Percentiles rank a stretch among this genome's conserved stretches.
These are phyloP conservation scores for Russula abietina DNA, from an alignment of 768 basidiomycete species.

Conservation along the genomic window DNA sequence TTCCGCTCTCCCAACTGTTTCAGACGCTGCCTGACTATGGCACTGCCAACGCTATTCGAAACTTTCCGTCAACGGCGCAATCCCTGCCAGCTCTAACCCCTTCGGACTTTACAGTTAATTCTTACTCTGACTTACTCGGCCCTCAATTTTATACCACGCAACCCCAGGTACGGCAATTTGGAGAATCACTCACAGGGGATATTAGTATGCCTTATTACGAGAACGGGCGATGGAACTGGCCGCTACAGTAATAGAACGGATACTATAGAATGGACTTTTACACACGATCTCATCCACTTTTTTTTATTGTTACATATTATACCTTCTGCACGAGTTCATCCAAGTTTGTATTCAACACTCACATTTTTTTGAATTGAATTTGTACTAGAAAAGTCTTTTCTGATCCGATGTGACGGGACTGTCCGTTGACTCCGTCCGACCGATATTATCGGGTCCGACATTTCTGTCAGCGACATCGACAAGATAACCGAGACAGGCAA, in stretches of 20 bases:
- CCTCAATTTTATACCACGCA: not conserved
- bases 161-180: not conserved
- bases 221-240: not conserved
- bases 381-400: too few relatives aligned
- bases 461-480: too few relatives aligned
- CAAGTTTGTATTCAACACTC: not conserved
- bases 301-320: not conserved
- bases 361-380: too few relatives aligned
- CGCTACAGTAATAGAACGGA: not conserved
- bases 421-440: too few relatives aligned
- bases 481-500: too few relatives aligned
- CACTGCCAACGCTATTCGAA: not conserved
- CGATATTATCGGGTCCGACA: too few relatives aligned
- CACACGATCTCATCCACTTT: not conserved
- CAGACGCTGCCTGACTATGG: not conserved
- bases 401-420: too few relatives aligned
- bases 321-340: not conserved
- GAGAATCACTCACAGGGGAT: not conserved
- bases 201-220: not conserved
- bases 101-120: not conserved
- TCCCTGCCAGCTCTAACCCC: not conserved
- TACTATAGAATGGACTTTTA: not conserved
- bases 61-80: not conserved
- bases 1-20: not conserved
- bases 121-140: not conserved